Percentiles rank a stretch among this genome's conserved stretches.
These are phyloP conservation scores for Pichia deserticola DNA, from an alignment of 805 yeast genomes.

Conservation along the genomic window DNA sequence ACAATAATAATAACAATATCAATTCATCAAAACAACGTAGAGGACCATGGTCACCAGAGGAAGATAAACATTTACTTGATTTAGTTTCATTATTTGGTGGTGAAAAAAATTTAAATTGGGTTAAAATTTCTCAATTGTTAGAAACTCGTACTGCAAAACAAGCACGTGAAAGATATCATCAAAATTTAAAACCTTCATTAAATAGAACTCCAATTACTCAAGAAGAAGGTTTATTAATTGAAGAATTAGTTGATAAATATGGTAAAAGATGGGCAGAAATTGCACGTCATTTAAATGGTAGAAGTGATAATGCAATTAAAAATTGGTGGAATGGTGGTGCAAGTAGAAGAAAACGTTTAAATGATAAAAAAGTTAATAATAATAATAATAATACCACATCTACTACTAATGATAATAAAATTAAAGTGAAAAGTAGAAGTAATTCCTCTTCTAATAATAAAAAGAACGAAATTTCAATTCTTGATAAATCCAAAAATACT, in stretches of 20 bases:
- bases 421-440: too few species aligned
- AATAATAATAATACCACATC: background rate
- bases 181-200: slow-evolving; percentile 77
- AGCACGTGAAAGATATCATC: slow-evolving; percentile 87
- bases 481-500: background rate
- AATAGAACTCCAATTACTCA: slow-evolving; percentile 76
- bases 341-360: slow-evolving; percentile 59
- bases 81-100: slow-evolving; percentile 69
- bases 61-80: slow-evolving; percentile 65
- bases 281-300: slow-evolving; percentile 77
- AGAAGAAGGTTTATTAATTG: slow-evolving; percentile 79
- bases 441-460: too few species aligned
- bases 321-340: slow-evolving; percentile 98
- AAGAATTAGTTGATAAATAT: slow-evolving; percentile 64
- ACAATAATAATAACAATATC: background rate
- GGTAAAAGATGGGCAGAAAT: slow-evolving; percentile 95
- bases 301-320: slow-evolving; percentile 86
- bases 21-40: slow-evolving; percentile 33
- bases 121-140: slow-evolving; percentile 64
- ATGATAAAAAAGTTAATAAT: slow-evolving; percentile 1
- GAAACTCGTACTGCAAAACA: slow-evolving; percentile 84
- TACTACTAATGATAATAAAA: too few species aligned
- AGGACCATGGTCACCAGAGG: slow-evolving; percentile 90
- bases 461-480: too few species aligned
- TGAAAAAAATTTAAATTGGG: slow-evolving; percentile 62